These are phyloP conservation scores for Asterophora parasitica DNA, from an alignment of 768 basidiomycete species.

Conservation along the genomic window DNA sequence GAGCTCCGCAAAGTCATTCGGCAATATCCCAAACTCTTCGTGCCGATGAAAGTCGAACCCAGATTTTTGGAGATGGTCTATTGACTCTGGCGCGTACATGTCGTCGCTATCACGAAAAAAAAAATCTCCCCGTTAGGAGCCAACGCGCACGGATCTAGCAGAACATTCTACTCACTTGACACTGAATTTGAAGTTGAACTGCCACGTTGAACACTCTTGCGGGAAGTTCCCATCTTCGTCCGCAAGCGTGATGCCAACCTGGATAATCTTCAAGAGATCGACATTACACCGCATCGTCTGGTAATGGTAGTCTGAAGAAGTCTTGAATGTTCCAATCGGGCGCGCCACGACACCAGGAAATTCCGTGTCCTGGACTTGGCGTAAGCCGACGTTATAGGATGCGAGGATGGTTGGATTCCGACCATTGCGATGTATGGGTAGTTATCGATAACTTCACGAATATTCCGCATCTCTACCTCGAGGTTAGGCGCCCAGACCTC, in stretches of 20 bases:
- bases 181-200: conserved; percentile 97
- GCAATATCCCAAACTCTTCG: conserved; percentile 86
- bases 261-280: conserved; percentile 95
- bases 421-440: conserved; percentile 97
- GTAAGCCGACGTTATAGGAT: conserved; percentile 20
- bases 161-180: conserved; percentile 71
- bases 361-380: conserved; percentile 79
- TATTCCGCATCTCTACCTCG: conserved; percentile 85
- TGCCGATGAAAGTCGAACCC: conserved; percentile 95
- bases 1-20: conserved; percentile 94
- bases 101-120: conserved; percentile 61
- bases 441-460: conserved; percentile 81
- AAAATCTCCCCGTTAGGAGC: not conserved
- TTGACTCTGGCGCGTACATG: conserved; percentile 98
- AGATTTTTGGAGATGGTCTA: conserved; percentile 90
- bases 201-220: conserved; percentile 92
- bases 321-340: conserved; percentile 94
- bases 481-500: conserved; percentile 96
- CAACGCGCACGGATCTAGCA: not conserved
- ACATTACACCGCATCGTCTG: conserved; percentile 99
- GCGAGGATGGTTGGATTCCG: conserved; percentile 29
- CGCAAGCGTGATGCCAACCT: conserved; percentile 91
- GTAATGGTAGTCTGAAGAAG: conserved; percentile 97
- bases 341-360: conserved; percentile 98
- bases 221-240: conserved; percentile 93